These are phyloP conservation scores for Quercus phellos DNA, from an alignment of 331 rosid species.

Conservation along the genomic window DNA sequence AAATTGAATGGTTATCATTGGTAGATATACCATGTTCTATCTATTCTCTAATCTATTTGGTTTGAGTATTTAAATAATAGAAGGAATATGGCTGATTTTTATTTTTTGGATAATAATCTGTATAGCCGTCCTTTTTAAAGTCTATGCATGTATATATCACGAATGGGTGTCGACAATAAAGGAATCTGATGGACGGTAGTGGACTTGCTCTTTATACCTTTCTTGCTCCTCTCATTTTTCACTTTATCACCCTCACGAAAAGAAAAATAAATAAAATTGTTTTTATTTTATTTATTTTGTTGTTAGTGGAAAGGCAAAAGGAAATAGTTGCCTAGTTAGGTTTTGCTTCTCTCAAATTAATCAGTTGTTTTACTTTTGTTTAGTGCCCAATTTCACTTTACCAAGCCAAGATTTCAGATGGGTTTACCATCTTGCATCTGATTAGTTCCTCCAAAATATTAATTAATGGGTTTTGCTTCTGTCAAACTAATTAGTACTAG, in stretches of 20 bases:
- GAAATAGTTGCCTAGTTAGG: neutral
- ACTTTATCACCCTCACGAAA: neutral
- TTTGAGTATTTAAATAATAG: neutral
- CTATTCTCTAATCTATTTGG: too few relatives aligned
- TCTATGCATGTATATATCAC: slow-evolving; percentile 11
- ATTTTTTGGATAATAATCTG: neutral
- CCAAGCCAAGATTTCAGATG: neutral
- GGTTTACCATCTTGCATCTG: too few relatives aligned
- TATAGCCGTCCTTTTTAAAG: slow-evolving; percentile 5
- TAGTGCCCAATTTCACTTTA: neutral
- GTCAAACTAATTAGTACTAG: too few relatives aligned
- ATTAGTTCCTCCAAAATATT: too few relatives aligned
- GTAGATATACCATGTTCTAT: too few relatives aligned
- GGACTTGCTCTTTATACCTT: slow-evolving; percentile 71
- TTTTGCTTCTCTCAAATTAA: neutral
- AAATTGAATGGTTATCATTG: too few relatives aligned
- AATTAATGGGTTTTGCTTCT: too few relatives aligned
- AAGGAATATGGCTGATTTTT: neutral
- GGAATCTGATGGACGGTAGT: slow-evolving; percentile 49
- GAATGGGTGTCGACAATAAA: slow-evolving; percentile 26
- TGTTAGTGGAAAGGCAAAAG: too few relatives aligned
- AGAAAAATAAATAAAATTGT: neutral
- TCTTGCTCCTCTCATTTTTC: slow-evolving; percentile 40
- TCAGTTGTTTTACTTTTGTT: neutral
- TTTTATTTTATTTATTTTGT: slow-evolving; percentile 11